Percentiles rank a stretch among this genome's conserved stretches.
These are phyloP conservation scores for Gossypioides kirkii DNA, from an alignment of 345 rosid species.

Conservation along the genomic window DNA sequence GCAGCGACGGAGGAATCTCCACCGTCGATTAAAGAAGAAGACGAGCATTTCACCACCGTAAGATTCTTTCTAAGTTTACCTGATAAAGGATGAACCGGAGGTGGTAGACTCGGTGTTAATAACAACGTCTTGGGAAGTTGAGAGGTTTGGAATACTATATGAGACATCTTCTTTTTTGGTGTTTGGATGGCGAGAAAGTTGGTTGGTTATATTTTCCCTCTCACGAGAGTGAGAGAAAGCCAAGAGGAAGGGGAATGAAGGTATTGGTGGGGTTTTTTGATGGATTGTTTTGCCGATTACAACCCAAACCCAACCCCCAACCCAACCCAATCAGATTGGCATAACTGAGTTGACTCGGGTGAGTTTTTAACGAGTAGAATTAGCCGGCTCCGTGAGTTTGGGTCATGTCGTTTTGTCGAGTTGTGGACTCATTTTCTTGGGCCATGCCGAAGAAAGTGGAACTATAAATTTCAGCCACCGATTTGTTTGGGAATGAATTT, in stretches of 20 bases:
- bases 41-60: conserved; percentile 30
- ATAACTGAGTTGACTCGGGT: conserved; percentile 3
- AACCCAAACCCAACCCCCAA: not conserved
- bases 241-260: not conserved
- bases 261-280: conserved; percentile 26
- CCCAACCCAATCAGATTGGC: conserved; percentile 27
- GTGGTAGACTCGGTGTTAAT: conserved; percentile 26
- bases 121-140: conserved; percentile 35
- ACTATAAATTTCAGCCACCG: not conserved
- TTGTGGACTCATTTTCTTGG: not conserved
- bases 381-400: not conserved
- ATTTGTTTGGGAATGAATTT: not conserved
- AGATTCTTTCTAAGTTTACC: conserved; percentile 34
- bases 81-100: conserved; percentile 19
- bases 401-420: not conserved
- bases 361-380: not conserved
- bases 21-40: conserved; percentile 36
- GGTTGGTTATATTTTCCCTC: conserved; percentile 2
- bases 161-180: conserved; percentile 27
- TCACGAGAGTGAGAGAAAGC: conserved; percentile 10
- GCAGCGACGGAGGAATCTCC: conserved; percentile 31
- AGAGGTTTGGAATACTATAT: conserved; percentile 39
- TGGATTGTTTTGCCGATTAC: conserved; percentile 26
- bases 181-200: conserved; percentile 15
- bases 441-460: not conserved